Evolutionary conservation across 371 early-diverging fungal species (phyloP).

Genomic region (Zancudomyces culisetae): DNA sequence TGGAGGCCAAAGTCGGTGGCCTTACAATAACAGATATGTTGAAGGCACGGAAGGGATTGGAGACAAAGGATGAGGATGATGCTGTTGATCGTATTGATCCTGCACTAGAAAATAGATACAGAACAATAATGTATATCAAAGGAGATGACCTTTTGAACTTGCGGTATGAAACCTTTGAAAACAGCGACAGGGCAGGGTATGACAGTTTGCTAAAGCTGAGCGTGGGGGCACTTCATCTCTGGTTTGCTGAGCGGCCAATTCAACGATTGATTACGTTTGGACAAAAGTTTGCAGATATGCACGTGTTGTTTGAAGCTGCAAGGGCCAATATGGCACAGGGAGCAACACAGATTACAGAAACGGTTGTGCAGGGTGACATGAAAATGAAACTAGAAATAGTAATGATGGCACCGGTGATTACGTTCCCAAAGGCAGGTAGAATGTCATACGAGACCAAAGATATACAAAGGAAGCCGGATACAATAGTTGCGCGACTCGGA

Average conservation of each 20-base stretch:
- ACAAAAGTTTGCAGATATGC: conserved; percentile 69
- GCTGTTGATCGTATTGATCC: no score
- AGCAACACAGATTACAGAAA: conserved; percentile 54
- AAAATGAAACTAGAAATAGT: conserved; percentile 67
- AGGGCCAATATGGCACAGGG: conserved; percentile 61
- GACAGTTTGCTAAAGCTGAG: conserved; percentile 57
- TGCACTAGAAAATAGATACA: no score
- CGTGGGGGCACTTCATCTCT: conserved; percentile 64
- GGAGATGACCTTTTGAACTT: conserved; percentile 79
- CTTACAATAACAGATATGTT: conserved; percentile 52
- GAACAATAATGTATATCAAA: conserved; percentile 59
- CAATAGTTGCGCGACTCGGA: conserved; percentile 66
- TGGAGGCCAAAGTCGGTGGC: conserved; percentile 72
- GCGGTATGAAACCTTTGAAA: conserved; percentile 57
- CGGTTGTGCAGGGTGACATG: conserved; percentile 35
- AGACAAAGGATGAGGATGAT: conserved; percentile 13
- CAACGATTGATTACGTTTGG: conserved; percentile 36
- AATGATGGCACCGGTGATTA: conserved; percentile 76
- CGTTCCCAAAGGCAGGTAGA: conserved; percentile 47
- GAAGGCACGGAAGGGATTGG: conserved; percentile 6
- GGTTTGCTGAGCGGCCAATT: conserved; percentile 43
- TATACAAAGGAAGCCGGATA: conserved; percentile 16
- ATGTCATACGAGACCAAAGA: conserved; percentile 11
- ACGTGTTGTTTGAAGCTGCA: conserved; percentile 68
- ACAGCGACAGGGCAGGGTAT: conserved; percentile 53